These are phyloP conservation scores for Eucommia ulmoides DNA, from an alignment of 257 asterid genomes.

Conservation along the genomic window DNA sequence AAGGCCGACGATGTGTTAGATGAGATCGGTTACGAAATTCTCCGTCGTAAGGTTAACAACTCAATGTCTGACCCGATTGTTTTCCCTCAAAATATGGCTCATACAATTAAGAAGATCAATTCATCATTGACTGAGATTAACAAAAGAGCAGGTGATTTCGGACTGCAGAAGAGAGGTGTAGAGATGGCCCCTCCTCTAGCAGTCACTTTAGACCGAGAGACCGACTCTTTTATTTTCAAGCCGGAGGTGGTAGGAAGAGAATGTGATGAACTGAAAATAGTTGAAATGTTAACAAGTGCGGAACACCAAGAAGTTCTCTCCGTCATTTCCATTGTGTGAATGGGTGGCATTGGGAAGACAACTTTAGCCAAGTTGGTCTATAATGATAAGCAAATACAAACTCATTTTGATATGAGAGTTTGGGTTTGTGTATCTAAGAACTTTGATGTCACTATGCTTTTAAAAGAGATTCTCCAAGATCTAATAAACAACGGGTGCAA, in stretches of 20 bases:
- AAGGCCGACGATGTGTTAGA: background rate
- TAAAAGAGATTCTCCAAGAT: conserved; percentile 5
- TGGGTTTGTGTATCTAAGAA: conserved; percentile 17
- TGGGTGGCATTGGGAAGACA: conserved; percentile 14
- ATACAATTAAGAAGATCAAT: background rate
- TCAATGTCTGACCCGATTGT: background rate
- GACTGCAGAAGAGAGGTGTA: background rate
- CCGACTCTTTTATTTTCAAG: background rate
- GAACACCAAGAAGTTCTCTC: background rate
- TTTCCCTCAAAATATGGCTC: background rate
- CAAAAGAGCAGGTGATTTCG: background rate
- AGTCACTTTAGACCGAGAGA: background rate
- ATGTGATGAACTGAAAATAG: background rate
- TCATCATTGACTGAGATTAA: background rate
- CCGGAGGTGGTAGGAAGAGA: conserved; percentile 4
- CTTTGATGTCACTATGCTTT: conserved; percentile 7
- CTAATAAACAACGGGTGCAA: background rate
- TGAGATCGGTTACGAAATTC: background rate
- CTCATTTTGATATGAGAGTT: conserved; percentile 3
- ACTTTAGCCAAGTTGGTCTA: conserved; percentile 12
- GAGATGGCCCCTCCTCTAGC: background rate
- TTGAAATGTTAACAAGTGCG: background rate
- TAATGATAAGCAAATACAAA: background rate
- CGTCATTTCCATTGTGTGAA: conserved; percentile 5
- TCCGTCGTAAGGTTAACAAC: background rate